Conservation (phyloP, 176 grass and related monocot species). For the Eragrostis curvula region DNA sequence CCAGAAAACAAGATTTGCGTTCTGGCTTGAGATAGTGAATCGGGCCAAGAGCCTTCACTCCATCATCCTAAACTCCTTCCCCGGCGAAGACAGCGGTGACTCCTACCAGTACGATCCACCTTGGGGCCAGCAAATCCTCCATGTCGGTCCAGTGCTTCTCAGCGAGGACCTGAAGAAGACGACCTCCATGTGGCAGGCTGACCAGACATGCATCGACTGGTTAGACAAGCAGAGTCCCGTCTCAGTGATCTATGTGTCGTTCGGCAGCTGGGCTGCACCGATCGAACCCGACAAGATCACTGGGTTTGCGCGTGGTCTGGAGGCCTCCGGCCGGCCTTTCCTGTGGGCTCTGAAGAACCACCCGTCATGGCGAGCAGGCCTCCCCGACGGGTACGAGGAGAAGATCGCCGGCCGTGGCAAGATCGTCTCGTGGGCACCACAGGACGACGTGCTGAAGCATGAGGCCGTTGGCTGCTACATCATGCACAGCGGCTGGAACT, state of each 20-base stretch:
- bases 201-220: slow-evolving; percentile 66
- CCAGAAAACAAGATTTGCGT: slow-evolving; percentile 53
- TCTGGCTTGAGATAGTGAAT: slow-evolving; percentile 64
- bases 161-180: neutral
- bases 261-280: slow-evolving; percentile 77
- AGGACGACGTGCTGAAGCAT: slow-evolving; percentile 67
- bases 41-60: slow-evolving; percentile 38
- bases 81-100: slow-evolving; percentile 9
- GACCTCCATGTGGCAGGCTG: slow-evolving; percentile 54
- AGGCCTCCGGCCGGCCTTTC: slow-evolving; percentile 55
- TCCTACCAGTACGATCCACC: neutral
- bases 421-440: slow-evolving; percentile 74
- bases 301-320: slow-evolving; percentile 56
- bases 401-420: slow-evolving; percentile 40
- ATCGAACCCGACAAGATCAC: slow-evolving; percentile 46
- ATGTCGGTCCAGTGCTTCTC: slow-evolving; percentile 47
- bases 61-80: slow-evolving; percentile 80
- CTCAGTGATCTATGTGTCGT: slow-evolving; percentile 73
- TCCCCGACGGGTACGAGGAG: slow-evolving; percentile 43
- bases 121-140: slow-evolving; percentile 29
- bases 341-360: slow-evolving; percentile 68
- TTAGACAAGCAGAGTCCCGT: slow-evolving; percentile 42
- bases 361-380: slow-evolving; percentile 60
- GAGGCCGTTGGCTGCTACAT: slow-evolving; percentile 70
- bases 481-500: slow-evolving; percentile 85